Evolutionary conservation across 1,284 basidiomycete species (phyloP), one percentile per base, ranked within the genome.

Genomic region (Heterobasidion parviporum): DNA sequence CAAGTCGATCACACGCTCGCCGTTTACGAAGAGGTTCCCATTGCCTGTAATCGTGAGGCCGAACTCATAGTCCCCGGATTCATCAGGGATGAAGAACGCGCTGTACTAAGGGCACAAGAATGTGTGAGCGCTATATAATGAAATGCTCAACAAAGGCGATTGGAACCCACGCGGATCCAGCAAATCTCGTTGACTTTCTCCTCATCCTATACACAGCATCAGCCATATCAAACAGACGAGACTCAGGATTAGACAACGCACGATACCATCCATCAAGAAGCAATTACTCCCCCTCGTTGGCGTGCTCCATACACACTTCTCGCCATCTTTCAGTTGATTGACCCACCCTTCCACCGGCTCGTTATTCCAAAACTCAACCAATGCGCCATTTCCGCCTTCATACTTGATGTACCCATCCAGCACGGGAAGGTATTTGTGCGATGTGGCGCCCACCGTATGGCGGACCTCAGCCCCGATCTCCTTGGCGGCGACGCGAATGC

Each of bases 1-100:
- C 62, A 87, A 86, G 65, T 89, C 84, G 52, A 88, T 79, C 3
- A 76, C 70, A 53, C 84, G 64, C 62, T 81, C 64, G 10, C 75
- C 80, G 59, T 88, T 66, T 20, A 89, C 67, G 69, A 74, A 89
- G 7, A 89, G 70, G 64, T 81, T 84, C 4, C 81, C 82, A 34
- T 34, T 26, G 35, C 89, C 89, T 51, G 85, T 80, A 16, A 81
- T 79, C 14, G 78, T 82, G 53, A 92, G 63, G 1, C 87, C 87
- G 55, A 92, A 84, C 63, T 89, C 82, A 63, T 85, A 91, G 34
- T 76, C 54, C 62, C 57, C 75, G 68, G 63, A 84, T 78, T 56
- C 74, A 65, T 46, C 70, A 64, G 63, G 77, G 52, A 75, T 78
- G n/a, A 87, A 58, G 45, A 66, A 61, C 2, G 78, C 70, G n/a